Base-by-base conservation (phyloP, 208 protist species). In the Leptomonas pyrrhocoris region DNA sequence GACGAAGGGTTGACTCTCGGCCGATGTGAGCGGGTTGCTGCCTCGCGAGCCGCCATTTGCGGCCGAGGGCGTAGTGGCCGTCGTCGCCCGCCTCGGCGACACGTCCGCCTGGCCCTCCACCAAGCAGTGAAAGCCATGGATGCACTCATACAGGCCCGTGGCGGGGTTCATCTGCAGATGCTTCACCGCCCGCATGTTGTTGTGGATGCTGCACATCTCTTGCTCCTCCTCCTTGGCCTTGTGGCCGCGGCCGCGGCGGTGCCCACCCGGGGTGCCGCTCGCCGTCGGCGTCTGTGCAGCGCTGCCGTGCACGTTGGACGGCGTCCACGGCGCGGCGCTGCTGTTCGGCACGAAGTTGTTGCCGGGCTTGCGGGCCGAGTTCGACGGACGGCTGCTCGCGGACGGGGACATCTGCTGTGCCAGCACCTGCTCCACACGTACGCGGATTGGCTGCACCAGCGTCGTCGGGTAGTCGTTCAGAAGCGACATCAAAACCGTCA, bases 91-190 rank as follows among this genome's bases (percentile, higher is more conserved):
- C 59, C 50, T 42, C 15, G 66, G 48, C 12, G 72, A 66, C 15
- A 59, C 31, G 28, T 69, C 69, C 5, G 73, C 45, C n/a, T 79
- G 82, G 4, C 80, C 82, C 27, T 96, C 88, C 21, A 93, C 91
- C 12, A 96, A 83, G 49, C 91, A 96, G 74, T 96, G 91, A 65
- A 94, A 96, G 28, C 91, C 91, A 65, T 84, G 79, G 36, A 96
- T 77, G 77, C 91, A 96, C 80, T 96, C 88, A 74, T 90, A 89
- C 46, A 83, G 45, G 1, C 88, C 87, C 0, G 86, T 93, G 30
- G 74, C 53, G 45, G 65, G 68, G 55, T 96, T 94, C 13, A 88
- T 49, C 67, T 93, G 83, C 38, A 96, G 74, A 77, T 96, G 91
- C 74, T 96, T 96, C 68, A 89, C 75, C 2, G 86, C 83, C 5